phyloP scores from a whole-genome alignment of 2,329 filamentous ascomycete species.

The Alternaria sp. region DNA sequence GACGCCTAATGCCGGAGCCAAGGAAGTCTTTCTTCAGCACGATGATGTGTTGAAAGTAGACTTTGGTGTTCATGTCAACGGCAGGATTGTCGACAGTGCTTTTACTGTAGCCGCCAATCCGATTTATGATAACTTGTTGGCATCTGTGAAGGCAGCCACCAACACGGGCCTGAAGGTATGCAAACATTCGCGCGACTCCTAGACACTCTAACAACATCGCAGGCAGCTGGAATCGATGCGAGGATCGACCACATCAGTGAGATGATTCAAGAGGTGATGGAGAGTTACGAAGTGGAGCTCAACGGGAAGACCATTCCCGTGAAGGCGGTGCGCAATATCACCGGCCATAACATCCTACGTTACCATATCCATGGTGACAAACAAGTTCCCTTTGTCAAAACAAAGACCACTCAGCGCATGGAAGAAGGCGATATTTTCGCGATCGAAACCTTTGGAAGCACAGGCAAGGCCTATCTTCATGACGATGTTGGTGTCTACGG shows the following conservation, averaged over 20 bases:
- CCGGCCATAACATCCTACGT: constrained; percentile 88
- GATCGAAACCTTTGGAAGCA: constrained; percentile 95
- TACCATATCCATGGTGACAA: constrained; percentile 93
- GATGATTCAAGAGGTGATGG: constrained; percentile 90
- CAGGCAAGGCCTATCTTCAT: constrained; percentile 81
- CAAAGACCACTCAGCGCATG: constrained; percentile 87
- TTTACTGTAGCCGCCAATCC: constrained; percentile 74
- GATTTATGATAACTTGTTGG: constrained; percentile 71
- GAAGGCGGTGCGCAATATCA: constrained; percentile 84
- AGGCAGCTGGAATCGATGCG: constrained; percentile 87
- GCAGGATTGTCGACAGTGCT: constrained; percentile 74
- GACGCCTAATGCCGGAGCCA: constrained; percentile 85
- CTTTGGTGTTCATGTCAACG: constrained; percentile 75
- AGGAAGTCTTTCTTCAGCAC: constrained; percentile 74
- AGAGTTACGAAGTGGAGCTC: constrained; percentile 86
- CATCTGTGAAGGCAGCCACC: constrained; percentile 71
- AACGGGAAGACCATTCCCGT: constrained; percentile 78
- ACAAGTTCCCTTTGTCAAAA: constrained; percentile 91
- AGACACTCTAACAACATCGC: no score
- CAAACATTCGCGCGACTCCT: no score
- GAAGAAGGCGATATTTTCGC: constrained; percentile 95
- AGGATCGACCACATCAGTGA: constrained; percentile 84
- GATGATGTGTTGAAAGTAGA: constrained; percentile 79
- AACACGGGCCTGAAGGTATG: constrained; percentile 72
- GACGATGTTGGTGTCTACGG: constrained; percentile 71